These are phyloP conservation scores for Lactuca sativa DNA, from an alignment of 129 eudicot species.

Conservation along the genomic window DNA sequence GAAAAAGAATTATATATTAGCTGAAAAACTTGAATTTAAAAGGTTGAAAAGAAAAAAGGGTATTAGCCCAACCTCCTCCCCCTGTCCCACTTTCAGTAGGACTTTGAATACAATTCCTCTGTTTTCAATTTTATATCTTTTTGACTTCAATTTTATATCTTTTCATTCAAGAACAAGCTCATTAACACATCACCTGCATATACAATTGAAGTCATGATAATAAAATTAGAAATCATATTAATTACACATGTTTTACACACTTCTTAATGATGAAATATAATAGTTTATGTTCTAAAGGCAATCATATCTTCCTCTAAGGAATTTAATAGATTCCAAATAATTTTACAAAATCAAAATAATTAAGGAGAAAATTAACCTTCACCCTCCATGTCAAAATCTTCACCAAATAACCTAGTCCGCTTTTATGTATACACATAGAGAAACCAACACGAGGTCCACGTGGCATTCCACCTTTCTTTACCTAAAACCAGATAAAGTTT, in stretches of 20 bases:
- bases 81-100: no score
- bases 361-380: conserved; percentile 53
- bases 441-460: conserved; percentile 99
- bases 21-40: no score
- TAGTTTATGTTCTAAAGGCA: no score
- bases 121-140: no score
- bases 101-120: no score
- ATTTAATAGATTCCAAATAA: conserved; percentile 3
- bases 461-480: conserved; percentile 98
- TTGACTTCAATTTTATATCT: no score
- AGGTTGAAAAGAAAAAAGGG: no score
- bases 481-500: conserved; percentile 38
- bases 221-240: no score
- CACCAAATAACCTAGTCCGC: conserved; percentile 89
- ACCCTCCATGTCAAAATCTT: conserved; percentile 95
- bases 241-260: no score
- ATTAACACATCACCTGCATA: conserved; percentile 82
- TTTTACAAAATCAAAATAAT: not conserved
- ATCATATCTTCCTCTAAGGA: not conserved
- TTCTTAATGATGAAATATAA: no score
- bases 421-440: conserved; percentile 94
- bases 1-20: no score
- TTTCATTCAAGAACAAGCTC: conserved; percentile 89
- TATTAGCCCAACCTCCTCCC: no score
- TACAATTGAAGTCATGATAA: conserved; percentile 14